phyloP scores from a whole-genome alignment of 2,329 filamentous ascomycete species.

The Venturia aucupariae region DNA sequence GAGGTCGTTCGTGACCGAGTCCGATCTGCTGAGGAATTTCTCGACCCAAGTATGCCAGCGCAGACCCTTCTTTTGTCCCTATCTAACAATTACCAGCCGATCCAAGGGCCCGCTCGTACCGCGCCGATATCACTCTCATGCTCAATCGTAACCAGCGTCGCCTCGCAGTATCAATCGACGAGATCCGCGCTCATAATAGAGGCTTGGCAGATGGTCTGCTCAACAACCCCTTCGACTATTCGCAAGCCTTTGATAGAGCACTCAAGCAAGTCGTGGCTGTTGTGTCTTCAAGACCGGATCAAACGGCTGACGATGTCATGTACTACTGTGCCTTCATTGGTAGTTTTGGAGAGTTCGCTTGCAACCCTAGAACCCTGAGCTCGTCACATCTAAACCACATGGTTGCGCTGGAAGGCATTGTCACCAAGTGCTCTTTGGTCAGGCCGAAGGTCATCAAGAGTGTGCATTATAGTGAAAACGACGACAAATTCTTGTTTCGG shows the following conservation, averaged over 20 bases:
- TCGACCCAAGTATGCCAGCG: conserved; percentile 69
- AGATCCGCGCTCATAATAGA: conserved; percentile 77
- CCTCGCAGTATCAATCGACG: conserved; percentile 56
- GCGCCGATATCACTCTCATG: conserved; percentile 77
- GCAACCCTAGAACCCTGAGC: conserved; percentile 86
- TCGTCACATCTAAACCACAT: conserved; percentile 89
- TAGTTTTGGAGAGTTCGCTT: conserved; percentile 88
- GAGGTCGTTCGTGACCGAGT: conserved; percentile 76
- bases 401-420: conserved; percentile 95
- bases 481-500: conserved; percentile 76
- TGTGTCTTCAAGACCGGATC: conserved; percentile 64
- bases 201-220: conserved; percentile 75
- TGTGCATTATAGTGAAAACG: conserved; percentile 88
- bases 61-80: neutral
- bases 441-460: conserved; percentile 97
- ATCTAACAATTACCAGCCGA: conserved; percentile 37
- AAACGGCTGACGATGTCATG: conserved; percentile 65
- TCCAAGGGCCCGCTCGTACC: conserved; percentile 48
- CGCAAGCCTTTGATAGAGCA: conserved; percentile 79
- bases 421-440: conserved; percentile 91
- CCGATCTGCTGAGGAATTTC: conserved; percentile 80
- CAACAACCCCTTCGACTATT: conserved; percentile 78
- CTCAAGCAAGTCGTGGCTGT: conserved; percentile 82
- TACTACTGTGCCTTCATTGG: conserved; percentile 98
- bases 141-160: conserved; percentile 52